Evolutionary conservation across 495 filamentous ascomycete species (phyloP), one percentile per base, ranked within the genome.

Genomic region (Talaromyces proteolyticus): DNA sequence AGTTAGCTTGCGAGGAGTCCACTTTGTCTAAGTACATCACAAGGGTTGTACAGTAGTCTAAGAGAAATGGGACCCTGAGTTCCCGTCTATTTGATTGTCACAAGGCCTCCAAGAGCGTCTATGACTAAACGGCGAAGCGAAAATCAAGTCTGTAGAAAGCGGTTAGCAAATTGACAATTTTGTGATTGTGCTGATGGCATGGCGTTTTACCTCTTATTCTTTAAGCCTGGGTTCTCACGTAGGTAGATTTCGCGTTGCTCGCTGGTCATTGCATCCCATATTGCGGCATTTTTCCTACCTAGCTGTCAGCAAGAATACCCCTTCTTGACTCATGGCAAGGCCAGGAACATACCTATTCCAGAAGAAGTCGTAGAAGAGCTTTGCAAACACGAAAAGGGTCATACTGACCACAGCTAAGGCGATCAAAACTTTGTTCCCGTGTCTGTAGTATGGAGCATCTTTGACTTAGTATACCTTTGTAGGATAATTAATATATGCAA

Each of bases 181-280:
- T 12, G 3, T 16, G 7, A 17, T 12, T 19, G 2, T 11, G 29
- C 21, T 21, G 3, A 48, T n/a, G n/a, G n/a, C n/a, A n/a, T n/a
- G 29, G 19, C 19, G 22, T 46, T 8, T 21, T 60, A 75, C 69
- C 87, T 72, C 65, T 89, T 90, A 55, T 85, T 89, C 18, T 87
- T 86, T 51, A 75, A 70, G 55, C 87, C 79, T 8, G 58, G 75
- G 21, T 85, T 87, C 3, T 80, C 81, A 2, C 63, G 66, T 8
- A 91, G 63, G 58, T 91, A 92, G 18, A 71, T 63, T 19, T 78
- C 56, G 58, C 73, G 69, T 60, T 90, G 80, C 11, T 76, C 78
- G n/a, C 72, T 68, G 8, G 64, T 75, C 85, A 91, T 84, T 0
- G 62, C 64, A 50, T 73, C 65, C 86, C 77, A 81, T n/a, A 64